These are phyloP conservation scores for Tuber melanosporum DNA, from an alignment of 495 filamentous ascomycete genomes.

Conservation along the genomic window DNA sequence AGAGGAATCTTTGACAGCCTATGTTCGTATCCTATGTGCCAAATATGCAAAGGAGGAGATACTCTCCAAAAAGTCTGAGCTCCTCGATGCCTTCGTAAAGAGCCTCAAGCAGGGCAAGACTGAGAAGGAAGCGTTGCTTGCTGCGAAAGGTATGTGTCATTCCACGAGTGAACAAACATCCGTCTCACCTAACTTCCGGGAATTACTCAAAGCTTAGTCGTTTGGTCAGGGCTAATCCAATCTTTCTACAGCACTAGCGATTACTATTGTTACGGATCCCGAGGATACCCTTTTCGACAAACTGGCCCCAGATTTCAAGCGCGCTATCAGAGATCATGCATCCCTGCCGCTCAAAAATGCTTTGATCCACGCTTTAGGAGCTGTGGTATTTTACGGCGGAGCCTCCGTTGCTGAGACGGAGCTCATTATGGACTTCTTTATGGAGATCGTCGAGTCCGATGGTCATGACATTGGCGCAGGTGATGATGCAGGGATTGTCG, in stretches of 20 bases:
- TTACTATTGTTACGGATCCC: slow-evolving; percentile 67
- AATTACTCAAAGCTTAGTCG: background rate
- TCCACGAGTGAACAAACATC: slow-evolving; percentile 4
- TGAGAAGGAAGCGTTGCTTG: slow-evolving; percentile 64
- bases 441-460: slow-evolving; percentile 82
- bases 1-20: slow-evolving; percentile 63
- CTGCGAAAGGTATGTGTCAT: slow-evolving; percentile 50
- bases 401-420: slow-evolving; percentile 62
- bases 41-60: slow-evolving; percentile 68
- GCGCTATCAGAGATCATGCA: slow-evolving; percentile 62
- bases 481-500: slow-evolving; percentile 70
- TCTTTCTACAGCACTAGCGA: slow-evolving; percentile 54
- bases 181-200: background rate
- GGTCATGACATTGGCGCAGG: slow-evolving; percentile 65
- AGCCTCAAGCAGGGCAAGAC: slow-evolving; percentile 66
- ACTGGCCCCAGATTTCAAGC: slow-evolving; percentile 59
- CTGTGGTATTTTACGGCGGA: slow-evolving; percentile 71
- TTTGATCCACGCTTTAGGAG: slow-evolving; percentile 67
- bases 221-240: slow-evolving; percentile 7
- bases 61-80: slow-evolving; percentile 52
- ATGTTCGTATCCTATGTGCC: slow-evolving; percentile 64
- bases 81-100: slow-evolving; percentile 65
- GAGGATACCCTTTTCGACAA: slow-evolving; percentile 64
- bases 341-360: slow-evolving; percentile 60
- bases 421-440: slow-evolving; percentile 72